These are phyloP conservation scores for Dactylellina leptospora DNA, from an alignment of 2,329 filamentous ascomycete species.

Conservation along the genomic window DNA sequence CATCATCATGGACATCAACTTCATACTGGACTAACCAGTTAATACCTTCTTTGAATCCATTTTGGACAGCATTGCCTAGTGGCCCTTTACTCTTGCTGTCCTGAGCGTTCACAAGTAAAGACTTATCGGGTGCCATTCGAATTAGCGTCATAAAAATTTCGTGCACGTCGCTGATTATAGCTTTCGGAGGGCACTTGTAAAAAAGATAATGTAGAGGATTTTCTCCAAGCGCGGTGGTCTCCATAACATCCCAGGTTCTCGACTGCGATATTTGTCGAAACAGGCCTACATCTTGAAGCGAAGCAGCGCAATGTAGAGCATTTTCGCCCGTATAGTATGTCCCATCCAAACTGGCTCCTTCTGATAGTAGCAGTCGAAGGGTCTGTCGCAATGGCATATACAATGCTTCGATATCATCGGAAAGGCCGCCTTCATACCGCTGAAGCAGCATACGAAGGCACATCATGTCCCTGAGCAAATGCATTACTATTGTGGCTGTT, in stretches of 20 bases:
- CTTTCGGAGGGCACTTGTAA: background rate
- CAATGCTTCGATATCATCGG: background rate
- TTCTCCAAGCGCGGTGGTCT: background rate
- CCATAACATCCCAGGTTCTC: conserved; percentile 8
- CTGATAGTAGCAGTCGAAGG: background rate
- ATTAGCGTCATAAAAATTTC: conserved; percentile 12
- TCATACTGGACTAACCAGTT: conserved; percentile 3
- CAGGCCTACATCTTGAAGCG: conserved; percentile 4
- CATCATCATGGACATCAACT: conserved; percentile 6
- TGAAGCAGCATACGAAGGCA: background rate
- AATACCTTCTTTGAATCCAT: conserved; percentile 2
- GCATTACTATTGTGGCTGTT: background rate
- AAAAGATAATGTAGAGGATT: conserved; percentile 21
- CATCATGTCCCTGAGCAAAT: background rate
- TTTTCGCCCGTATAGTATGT: background rate
- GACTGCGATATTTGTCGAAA: conserved; percentile 18
- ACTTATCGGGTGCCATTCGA: background rate
- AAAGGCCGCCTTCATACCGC: background rate
- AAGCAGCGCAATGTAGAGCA: conserved; percentile 2
- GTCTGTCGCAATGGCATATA: background rate
- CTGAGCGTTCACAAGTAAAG: conserved; percentile 9
- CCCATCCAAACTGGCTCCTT: background rate
- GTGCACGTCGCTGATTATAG: background rate
- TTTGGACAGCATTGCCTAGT: background rate
- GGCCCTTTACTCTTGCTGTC: conserved; percentile 2